Base-by-base conservation (phyloP, 1,284 basidiomycete genomes). In the Ganoderma leucocontextum region DNA sequence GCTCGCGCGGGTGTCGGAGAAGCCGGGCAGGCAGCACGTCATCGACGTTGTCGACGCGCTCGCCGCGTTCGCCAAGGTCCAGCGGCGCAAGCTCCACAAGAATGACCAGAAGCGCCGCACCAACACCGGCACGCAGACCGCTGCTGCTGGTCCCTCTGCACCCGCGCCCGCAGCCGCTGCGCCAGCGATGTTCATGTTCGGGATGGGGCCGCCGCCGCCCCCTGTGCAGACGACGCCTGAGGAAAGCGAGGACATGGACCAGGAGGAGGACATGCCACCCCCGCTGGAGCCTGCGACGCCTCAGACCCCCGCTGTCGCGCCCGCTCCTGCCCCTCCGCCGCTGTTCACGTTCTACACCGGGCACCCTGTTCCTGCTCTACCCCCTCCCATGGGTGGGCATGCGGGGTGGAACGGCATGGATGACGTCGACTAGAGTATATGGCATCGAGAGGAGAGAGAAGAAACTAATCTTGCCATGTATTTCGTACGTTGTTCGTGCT, bases 1-100 rank as follows among this genome's bases (percentile, higher is more conserved):
- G 85, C 75, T 83, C 2, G 73, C 70, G 58, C 81, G 89, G 55
- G 67, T 91, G 4, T 75, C 79, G 4, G 87, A 90, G 53, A 82
- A 85, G 57, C 85, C 86, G 0, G 85, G 83, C 63, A 90, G 87
- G 70, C 75, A 74, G n/a, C 79, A 87, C 68, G 76, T 90, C 39
- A 75, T 78, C 29, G 87, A 87, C 13, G 89, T 83, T 1, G 76
- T 91, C 29, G 83, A 85, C 35, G 76, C 79, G 0, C 75, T 91
- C 10, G 78, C 80, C 8, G 73, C 79, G 0, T 91, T 90, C 74
- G 83, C 83, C 60, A 85, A 86, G 72, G 69, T 76, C 4, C 88
- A 91, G 72, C 77, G 82, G 36, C 82, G 85, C 71, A 75, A 70
- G 59, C 65, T 63, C 19, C 38, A 53, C 19, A 70, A 67, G 64